Evolutionary conservation across 2,329 filamentous ascomycete genomes (phyloP).

Genomic region (Microdochium nivale): DNA sequence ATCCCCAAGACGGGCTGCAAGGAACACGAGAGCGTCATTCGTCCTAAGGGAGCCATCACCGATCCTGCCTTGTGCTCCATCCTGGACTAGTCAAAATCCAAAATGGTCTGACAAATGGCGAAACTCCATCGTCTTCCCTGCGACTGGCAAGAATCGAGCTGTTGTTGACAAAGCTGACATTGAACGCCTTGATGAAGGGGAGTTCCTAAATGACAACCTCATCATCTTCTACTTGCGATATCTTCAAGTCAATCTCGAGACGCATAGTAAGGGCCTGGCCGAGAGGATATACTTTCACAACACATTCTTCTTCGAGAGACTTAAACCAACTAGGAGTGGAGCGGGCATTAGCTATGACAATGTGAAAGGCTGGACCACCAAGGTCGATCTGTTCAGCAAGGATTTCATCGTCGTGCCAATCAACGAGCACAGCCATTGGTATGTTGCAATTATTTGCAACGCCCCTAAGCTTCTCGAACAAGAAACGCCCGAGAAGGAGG

Average conservation of each 20-base stretch:
- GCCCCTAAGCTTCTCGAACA: constrained; percentile 49
- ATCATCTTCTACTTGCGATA: constrained; percentile 81
- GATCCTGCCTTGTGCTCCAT: constrained; percentile 13
- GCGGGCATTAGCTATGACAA: constrained; percentile 70
- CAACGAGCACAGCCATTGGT: constrained; percentile 86
- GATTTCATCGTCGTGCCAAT: constrained; percentile 91
- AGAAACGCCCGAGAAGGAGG: not conserved
- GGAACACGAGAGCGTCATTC: constrained; percentile 6
- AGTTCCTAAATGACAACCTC: constrained; percentile 88
- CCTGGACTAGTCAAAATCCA: constrained; percentile 43
- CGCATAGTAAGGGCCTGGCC: constrained; percentile 43
- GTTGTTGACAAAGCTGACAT: constrained; percentile 68
- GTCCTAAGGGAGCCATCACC: constrained; percentile 8
- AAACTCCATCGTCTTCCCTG: constrained; percentile 53
- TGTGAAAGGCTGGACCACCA: constrained; percentile 81
- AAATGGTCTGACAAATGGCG: constrained; percentile 46
- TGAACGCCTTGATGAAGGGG: constrained; percentile 66
- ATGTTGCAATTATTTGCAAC: constrained; percentile 91
- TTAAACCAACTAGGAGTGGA: constrained; percentile 51
- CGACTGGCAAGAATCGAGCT: constrained; percentile 48
- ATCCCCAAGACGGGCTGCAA: not conserved
- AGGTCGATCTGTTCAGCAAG: constrained; percentile 73
- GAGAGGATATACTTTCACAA: constrained; percentile 80
- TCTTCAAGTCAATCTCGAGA: constrained; percentile 52
- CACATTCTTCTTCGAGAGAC: constrained; percentile 79